These are phyloP conservation scores for Kwoniella pini DNA, from an alignment of 768 basidiomycete genomes.

Conservation along the genomic window DNA sequence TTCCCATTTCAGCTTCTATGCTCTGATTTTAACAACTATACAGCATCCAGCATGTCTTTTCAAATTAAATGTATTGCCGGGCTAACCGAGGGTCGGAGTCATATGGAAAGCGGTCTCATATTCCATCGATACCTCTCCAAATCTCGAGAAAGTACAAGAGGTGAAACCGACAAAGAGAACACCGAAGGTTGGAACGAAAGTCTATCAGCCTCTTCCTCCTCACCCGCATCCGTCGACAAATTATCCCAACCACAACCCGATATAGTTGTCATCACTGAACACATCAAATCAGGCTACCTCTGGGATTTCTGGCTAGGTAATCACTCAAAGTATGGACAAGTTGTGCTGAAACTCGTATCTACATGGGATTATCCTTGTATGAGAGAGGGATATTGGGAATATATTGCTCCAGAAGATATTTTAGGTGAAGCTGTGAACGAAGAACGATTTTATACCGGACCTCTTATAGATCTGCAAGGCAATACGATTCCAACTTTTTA, in stretches of 20 bases:
- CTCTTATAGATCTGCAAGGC: neutral
- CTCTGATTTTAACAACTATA: no score
- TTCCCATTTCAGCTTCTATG: no score
- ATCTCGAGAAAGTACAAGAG: no score
- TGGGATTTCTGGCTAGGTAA: constrained; percentile 4
- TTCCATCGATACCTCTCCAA: neutral
- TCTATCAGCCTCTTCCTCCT: no score
- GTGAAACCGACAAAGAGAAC: no score
- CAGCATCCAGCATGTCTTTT: no score
- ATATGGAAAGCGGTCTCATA: no score
- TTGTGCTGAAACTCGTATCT: neutral
- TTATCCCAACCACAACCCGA: neutral
- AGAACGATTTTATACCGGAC: neutral
- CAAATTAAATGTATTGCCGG: no score
- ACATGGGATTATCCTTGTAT: neutral
- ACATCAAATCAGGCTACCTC: neutral
- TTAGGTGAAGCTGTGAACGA: neutral
- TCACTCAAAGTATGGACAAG: neutral
- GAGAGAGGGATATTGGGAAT: neutral
- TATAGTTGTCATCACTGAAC: neutral
- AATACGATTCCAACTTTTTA: neutral
- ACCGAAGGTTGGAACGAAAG: no score
- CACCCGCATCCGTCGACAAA: neutral
- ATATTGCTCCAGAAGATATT: neutral
- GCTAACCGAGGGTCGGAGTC: no score